Evolutionary conservation across 2,329 filamentous ascomycete genomes (phyloP).

Genomic region (Neobulgaria alba): DNA sequence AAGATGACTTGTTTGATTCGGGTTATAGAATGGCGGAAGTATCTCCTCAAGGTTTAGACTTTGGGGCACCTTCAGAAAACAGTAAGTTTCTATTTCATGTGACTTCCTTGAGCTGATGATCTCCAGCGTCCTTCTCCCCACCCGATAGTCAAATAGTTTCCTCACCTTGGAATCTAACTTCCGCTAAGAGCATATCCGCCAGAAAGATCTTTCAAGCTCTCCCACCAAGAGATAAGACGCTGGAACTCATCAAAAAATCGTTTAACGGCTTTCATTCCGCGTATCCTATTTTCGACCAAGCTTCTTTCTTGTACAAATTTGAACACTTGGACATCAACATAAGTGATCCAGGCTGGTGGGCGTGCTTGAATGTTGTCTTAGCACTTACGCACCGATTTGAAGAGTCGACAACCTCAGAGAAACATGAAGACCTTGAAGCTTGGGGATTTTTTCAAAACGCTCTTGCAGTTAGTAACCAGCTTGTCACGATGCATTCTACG

Average conservation of each 20-base stretch:
- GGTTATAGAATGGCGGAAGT: not conserved
- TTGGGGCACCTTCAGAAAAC: not conserved
- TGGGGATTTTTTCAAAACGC: slow-evolving; percentile 19
- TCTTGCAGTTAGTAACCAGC: slow-evolving; percentile 8
- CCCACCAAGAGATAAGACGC: slow-evolving; percentile 8
- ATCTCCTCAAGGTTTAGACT: not conserved
- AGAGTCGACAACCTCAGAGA: not conserved
- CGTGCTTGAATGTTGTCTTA: slow-evolving; percentile 21
- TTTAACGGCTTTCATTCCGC: slow-evolving; percentile 12
- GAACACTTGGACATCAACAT: slow-evolving; percentile 6
- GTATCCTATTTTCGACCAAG: slow-evolving; percentile 19
- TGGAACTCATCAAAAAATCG: slow-evolving; percentile 10
- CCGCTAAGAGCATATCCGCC: slow-evolving; percentile 2
- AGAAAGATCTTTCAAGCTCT: slow-evolving; percentile 9
- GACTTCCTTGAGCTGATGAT: not conserved
- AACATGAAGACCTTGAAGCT: slow-evolving; percentile 9
- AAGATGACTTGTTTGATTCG: not conserved
- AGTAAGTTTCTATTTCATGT: not conserved
- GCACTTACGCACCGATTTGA: slow-evolving; percentile 18
- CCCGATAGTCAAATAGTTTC: not conserved
- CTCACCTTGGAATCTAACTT: slow-evolving; percentile 7
- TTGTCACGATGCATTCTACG: slow-evolving; percentile 9
- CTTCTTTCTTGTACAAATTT: slow-evolving; percentile 9
- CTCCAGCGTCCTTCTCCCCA: not conserved
- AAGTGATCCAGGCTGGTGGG: slow-evolving; percentile 20